Evolutionary conservation across 371 early-diverging fungal genomes (phyloP).

Genomic region (Apophysomyces variabilis): DNA sequence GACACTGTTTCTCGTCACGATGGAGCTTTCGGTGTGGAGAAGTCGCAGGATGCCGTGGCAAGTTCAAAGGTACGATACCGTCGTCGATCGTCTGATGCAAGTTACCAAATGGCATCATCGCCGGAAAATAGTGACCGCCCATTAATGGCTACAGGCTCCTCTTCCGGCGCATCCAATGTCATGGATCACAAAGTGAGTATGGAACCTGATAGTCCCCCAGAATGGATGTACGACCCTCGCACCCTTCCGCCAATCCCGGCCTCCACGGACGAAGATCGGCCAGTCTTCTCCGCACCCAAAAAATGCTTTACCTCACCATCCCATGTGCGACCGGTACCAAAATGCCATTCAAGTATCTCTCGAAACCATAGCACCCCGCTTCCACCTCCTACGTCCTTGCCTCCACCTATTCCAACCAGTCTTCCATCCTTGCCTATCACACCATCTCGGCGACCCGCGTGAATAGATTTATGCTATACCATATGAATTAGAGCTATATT

Average conservation of each 20-base stretch:
- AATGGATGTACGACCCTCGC: slow-evolving; percentile 11
- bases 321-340: slow-evolving; percentile 7
- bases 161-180: slow-evolving; percentile 19
- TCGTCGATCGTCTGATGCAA: slow-evolving; percentile 34
- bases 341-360: slow-evolving; percentile 8
- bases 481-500: neutral
- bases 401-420: slow-evolving; percentile 32
- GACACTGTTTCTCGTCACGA: neutral
- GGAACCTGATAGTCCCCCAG: neutral
- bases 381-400: slow-evolving; percentile 35
- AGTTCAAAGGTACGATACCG: slow-evolving; percentile 17
- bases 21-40: neutral
- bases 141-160: slow-evolving; percentile 37
- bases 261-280: neutral
- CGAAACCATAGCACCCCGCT: slow-evolving; percentile 18
- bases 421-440: slow-evolving; percentile 28
- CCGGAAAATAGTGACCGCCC: slow-evolving; percentile 47
- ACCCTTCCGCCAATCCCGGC: slow-evolving; percentile 8
- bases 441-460: slow-evolving; percentile 1
- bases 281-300: slow-evolving; percentile 2
- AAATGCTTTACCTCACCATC: neutral
- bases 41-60: neutral
- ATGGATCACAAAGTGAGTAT: slow-evolving; percentile 4
- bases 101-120: slow-evolving; percentile 33
- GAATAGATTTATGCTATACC: slow-evolving; percentile 8